Evolutionary conservation across 495 filamentous ascomycete species (phyloP).

Genomic region (Podospora didyma): DNA sequence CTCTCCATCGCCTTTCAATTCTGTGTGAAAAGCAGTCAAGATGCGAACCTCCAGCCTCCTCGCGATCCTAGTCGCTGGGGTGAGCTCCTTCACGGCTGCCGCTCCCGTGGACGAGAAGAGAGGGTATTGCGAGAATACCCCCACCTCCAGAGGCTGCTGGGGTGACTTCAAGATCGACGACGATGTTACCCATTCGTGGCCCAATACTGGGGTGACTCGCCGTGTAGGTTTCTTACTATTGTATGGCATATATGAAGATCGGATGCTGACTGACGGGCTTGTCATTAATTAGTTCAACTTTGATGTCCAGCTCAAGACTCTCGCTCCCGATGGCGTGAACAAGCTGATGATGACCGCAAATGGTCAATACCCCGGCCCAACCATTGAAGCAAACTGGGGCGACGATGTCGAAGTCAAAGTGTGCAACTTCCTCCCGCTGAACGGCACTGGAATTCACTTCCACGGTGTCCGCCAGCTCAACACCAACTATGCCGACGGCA

Average conservation of each 20-base stretch:
- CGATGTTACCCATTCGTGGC: conserved; percentile 8
- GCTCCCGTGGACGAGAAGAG: conserved; percentile 3
- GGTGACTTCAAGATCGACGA: conserved; percentile 13
- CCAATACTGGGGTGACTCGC: conserved; percentile 14
- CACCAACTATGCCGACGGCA: conserved; percentile 27
- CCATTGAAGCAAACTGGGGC: conserved; percentile 53
- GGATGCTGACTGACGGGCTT: not conserved
- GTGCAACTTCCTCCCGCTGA: conserved; percentile 35
- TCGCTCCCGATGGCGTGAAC: conserved; percentile 1
- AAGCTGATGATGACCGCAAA: conserved; percentile 23
- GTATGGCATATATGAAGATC: not conserved
- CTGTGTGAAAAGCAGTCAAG: not conserved
- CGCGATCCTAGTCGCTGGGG: not conserved
- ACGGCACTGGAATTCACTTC: conserved; percentile 40
- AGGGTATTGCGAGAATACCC: conserved; percentile 6
- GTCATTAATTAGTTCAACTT: conserved; percentile 2
- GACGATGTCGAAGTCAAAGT: conserved; percentile 49
- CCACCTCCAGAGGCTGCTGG: conserved; percentile 17
- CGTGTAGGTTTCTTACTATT: not conserved
- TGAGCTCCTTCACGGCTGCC: not conserved
- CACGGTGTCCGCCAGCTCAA: conserved; percentile 41
- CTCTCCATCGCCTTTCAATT: no score
- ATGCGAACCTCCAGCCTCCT: conserved; percentile 1
- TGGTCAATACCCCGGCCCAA: conserved; percentile 42
- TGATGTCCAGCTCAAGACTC: not conserved